These are phyloP conservation scores for Gyrodon lividus DNA, from an alignment of 768 basidiomycete genomes.

Conservation along the genomic window DNA sequence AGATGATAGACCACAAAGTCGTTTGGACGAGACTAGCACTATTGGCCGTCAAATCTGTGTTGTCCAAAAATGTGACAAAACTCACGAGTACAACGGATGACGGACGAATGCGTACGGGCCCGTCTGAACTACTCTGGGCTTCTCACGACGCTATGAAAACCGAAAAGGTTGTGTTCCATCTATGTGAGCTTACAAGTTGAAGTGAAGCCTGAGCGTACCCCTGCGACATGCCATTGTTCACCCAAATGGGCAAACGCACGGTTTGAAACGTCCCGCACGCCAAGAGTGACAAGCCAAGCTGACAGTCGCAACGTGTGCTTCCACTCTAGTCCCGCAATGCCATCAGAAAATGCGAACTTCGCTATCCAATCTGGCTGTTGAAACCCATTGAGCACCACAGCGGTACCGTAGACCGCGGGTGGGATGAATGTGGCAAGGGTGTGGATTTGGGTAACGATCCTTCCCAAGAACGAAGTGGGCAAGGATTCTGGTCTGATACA, in stretches of 20 bases:
- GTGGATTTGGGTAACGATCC: constrained; percentile 21
- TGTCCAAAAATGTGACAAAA: neutral
- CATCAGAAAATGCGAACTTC: constrained; percentile 12
- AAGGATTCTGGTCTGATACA: constrained; percentile 4
- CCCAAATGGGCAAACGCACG: constrained; percentile 11
- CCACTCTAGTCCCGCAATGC: constrained; percentile 8
- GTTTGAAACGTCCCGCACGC: neutral
- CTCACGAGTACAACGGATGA: constrained; percentile 30
- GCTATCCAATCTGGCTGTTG: constrained; percentile 29
- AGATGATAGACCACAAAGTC: constrained; percentile 4
- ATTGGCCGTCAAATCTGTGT: neutral
- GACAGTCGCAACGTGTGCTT: constrained; percentile 12
- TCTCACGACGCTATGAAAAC: constrained; percentile 22
- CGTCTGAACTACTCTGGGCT: constrained; percentile 23
- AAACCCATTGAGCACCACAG: constrained; percentile 19
- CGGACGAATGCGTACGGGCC: constrained; percentile 34
- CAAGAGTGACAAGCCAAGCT: constrained; percentile 14
- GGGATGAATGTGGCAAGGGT: constrained; percentile 8
- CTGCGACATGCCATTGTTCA: constrained; percentile 22
- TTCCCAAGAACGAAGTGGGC: constrained; percentile 10
- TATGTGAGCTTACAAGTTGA: neutral
- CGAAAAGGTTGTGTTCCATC: neutral
- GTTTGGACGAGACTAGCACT: too few relatives aligned
- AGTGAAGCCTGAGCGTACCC: constrained; percentile 10
- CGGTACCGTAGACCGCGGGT: constrained; percentile 21